phyloP scores from a whole-genome alignment of 2,329 filamentous ascomycete species.

The Ceratocystis smalleyi region DNA sequence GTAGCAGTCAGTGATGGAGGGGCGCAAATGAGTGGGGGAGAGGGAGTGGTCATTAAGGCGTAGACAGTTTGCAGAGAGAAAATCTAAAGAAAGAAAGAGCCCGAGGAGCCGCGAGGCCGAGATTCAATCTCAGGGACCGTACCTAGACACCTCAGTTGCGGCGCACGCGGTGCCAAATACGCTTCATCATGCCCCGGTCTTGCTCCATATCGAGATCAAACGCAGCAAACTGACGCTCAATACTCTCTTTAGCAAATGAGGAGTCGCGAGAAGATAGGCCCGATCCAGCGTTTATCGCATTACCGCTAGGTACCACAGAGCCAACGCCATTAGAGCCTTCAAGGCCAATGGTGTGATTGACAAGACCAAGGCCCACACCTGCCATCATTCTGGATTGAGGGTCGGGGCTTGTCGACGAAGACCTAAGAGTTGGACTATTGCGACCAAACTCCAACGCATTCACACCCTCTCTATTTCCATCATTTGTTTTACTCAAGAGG shows the following conservation, averaged over 20 bases:
- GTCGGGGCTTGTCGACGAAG: background rate
- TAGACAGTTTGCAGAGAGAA: conserved; percentile 1
- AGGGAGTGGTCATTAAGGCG: background rate
- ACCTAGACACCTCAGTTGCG: conserved; percentile 7
- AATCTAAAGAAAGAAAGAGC: background rate
- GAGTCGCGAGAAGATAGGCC: conserved; percentile 8
- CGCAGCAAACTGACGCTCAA: conserved; percentile 38
- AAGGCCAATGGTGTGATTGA: conserved; percentile 13
- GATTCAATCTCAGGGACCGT: conserved; percentile 2
- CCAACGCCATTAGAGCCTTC: conserved; percentile 9
- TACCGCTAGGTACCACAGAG: conserved; percentile 22
- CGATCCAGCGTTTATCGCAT: conserved; percentile 20
- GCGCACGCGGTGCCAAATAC: conserved; percentile 46
- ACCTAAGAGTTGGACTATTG: background rate
- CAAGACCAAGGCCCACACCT: background rate
- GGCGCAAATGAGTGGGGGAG: background rate
- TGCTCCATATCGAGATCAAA: conserved; percentile 37
- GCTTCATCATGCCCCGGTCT: conserved; percentile 43
- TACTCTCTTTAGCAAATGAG: conserved; percentile 33
- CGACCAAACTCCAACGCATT: background rate
- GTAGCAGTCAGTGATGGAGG: background rate
- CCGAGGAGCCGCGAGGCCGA: conserved; percentile 1
- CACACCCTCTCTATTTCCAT: background rate
- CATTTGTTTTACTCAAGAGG: background rate
- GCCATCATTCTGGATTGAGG: background rate